Conservation (phyloP, 2,329 filamentous ascomycete genomes). For the Xylaria sp. region DNA sequence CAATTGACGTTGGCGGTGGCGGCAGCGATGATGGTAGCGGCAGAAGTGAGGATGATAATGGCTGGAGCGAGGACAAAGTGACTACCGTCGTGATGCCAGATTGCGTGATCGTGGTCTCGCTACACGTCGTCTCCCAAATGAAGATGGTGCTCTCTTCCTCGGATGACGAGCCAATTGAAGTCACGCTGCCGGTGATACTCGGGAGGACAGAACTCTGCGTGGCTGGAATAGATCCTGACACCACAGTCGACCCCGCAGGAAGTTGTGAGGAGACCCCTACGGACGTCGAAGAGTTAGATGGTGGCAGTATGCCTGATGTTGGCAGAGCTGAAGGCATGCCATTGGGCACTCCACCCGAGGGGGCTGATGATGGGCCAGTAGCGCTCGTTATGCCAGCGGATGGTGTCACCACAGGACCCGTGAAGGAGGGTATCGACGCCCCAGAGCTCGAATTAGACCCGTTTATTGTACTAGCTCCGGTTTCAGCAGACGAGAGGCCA, state of each 20-base stretch:
- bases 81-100: constrained; percentile 22
- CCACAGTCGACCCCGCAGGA: constrained; percentile 5
- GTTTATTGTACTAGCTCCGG: neutral
- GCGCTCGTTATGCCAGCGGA: constrained; percentile 6
- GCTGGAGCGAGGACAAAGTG: constrained; percentile 16
- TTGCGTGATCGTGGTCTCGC: constrained; percentile 26
- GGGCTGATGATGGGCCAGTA: neutral
- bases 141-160: constrained; percentile 18
- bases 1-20: constrained; percentile 5
- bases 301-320: constrained; percentile 26
- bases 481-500: neutral
- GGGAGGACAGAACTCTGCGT: constrained; percentile 10
- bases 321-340: neutral
- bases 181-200: neutral
- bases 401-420: constrained; percentile 6
- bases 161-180: constrained; percentile 12
- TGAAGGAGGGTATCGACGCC: neutral
- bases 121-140: constrained; percentile 29
- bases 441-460: neutral
- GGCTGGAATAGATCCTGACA: neutral
- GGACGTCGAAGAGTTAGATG: constrained; percentile 23
- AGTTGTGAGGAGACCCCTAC: constrained; percentile 7
- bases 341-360: neutral
- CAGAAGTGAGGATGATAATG: neutral
- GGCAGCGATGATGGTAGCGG: too few relatives aligned